phyloP scores from a whole-genome alignment of 768 basidiomycete genomes.

The Cantharellus anzutake region DNA sequence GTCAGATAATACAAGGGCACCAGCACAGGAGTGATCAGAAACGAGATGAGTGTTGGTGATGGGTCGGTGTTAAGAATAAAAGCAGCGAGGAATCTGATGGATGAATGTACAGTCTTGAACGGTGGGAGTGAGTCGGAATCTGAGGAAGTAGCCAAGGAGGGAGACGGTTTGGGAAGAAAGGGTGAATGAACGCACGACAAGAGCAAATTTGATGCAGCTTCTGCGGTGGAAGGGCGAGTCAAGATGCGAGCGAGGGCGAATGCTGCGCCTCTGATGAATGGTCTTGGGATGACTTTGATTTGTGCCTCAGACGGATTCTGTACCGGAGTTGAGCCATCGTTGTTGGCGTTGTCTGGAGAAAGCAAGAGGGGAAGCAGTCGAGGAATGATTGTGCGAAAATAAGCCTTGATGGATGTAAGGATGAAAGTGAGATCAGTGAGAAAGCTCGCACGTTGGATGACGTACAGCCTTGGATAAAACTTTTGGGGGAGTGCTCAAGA shows the following conservation, averaged over 20 bases:
- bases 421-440: not conserved
- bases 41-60: constrained; percentile 43
- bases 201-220: constrained; percentile 14
- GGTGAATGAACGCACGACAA: constrained; percentile 35
- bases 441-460: not conserved
- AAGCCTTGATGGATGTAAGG: not conserved
- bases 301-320: too few species aligned
- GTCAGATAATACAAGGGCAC: constrained; percentile 46
- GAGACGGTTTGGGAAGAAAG: constrained; percentile 15
- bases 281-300: too few species aligned
- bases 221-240: constrained; percentile 11
- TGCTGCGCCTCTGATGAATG: constrained; percentile 40
- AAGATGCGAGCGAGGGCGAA: constrained; percentile 53
- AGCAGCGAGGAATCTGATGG: constrained; percentile 21
- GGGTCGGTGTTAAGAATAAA: constrained; percentile 65
- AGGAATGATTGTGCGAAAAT: constrained; percentile 9
- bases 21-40: constrained; percentile 48
- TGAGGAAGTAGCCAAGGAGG: not conserved
- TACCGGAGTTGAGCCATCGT: not conserved
- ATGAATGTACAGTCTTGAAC: constrained; percentile 19
- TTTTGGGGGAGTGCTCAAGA: constrained; percentile 44
- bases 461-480: constrained; percentile 34
- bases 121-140: not conserved
- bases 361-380: constrained; percentile 20
- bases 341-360: constrained; percentile 12